Evolutionary conservation across 2,329 filamentous ascomycete species (phyloP).

Genomic region (Diaporthe batatas): DNA sequence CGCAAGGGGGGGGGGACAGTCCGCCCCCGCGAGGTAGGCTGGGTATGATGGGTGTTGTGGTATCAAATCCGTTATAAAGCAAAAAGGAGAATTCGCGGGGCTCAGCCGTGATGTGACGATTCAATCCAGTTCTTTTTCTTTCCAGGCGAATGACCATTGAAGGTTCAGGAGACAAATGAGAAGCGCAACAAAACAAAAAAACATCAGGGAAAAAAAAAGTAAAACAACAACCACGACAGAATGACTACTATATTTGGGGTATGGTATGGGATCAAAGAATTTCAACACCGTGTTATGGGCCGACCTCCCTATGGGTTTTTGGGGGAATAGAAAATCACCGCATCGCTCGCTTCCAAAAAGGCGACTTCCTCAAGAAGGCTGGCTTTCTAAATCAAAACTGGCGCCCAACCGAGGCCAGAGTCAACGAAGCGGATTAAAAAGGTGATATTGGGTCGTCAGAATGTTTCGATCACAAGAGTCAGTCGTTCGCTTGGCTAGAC

Average conservation of each 20-base stretch:
- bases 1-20: background rate
- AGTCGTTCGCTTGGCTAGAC: conserved; percentile 39
- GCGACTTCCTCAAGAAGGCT: conserved; percentile 35
- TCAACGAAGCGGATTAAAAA: conserved; percentile 39
- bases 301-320: conserved; percentile 19
- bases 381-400: conserved; percentile 35
- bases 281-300: conserved; percentile 30
- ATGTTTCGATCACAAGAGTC: conserved; percentile 35
- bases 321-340: conserved; percentile 13
- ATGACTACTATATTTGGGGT: conserved; percentile 34
- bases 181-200: conserved; percentile 11
- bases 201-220: background rate
- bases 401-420: conserved; percentile 19
- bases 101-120: conserved; percentile 37
- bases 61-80: conserved; percentile 40
- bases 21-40: conserved; percentile 13
- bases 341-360: conserved; percentile 27
- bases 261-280: conserved; percentile 25
- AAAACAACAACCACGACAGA: background rate
- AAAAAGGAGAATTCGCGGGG: conserved; percentile 26
- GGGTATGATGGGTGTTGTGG: conserved; percentile 40
- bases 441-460: conserved; percentile 38
- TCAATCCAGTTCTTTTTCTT: conserved; percentile 41
- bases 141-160: conserved; percentile 27
- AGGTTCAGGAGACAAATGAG: conserved; percentile 39